Percentiles rank a stretch among this genome's conserved stretches.
Evolutionary conservation across 2,329 filamentous ascomycete genomes (phyloP).

Genomic region (Epichloe festucae): DNA sequence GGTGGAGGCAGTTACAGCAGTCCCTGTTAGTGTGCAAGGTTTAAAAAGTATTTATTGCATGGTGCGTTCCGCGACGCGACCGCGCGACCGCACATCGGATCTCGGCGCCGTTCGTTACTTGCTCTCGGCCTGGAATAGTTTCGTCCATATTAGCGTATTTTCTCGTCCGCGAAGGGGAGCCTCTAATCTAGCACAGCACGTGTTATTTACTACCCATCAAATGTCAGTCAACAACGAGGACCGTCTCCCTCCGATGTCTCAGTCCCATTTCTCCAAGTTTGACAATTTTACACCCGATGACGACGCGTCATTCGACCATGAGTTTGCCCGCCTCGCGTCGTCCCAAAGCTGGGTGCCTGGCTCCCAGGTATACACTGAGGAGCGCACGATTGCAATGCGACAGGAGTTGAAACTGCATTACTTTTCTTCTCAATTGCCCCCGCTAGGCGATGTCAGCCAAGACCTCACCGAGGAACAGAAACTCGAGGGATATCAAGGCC

Average conservation of each 20-base stretch:
- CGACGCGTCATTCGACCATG: constrained; percentile 16
- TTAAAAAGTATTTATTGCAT: no score
- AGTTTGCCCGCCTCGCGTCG: constrained; percentile 19
- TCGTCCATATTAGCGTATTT: no score
- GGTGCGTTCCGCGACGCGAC: no score
- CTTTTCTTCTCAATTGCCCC: constrained; percentile 13
- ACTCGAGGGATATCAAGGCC: constrained; percentile 14
- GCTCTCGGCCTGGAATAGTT: no score
- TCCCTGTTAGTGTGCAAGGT: no score
- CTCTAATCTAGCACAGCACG: no score
- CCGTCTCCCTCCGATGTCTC: constrained; percentile 9
- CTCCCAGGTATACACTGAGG: constrained; percentile 13
- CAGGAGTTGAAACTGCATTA: constrained; percentile 17
- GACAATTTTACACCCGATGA: constrained; percentile 16
- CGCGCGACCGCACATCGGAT: no score
- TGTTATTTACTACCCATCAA: no score
- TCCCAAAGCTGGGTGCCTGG: constrained; percentile 18
- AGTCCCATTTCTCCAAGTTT: constrained; percentile 20
- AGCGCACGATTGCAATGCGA: constrained; percentile 20
- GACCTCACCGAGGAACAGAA: constrained; percentile 8
- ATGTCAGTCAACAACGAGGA: no score
- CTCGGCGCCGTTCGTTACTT: no score
- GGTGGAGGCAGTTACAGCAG: no score
- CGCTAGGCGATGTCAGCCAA: neutral
- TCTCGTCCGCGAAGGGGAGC: no score